These are phyloP conservation scores for Lactarius sp. DNA, from an alignment of 768 basidiomycete genomes.

Conservation along the genomic window DNA sequence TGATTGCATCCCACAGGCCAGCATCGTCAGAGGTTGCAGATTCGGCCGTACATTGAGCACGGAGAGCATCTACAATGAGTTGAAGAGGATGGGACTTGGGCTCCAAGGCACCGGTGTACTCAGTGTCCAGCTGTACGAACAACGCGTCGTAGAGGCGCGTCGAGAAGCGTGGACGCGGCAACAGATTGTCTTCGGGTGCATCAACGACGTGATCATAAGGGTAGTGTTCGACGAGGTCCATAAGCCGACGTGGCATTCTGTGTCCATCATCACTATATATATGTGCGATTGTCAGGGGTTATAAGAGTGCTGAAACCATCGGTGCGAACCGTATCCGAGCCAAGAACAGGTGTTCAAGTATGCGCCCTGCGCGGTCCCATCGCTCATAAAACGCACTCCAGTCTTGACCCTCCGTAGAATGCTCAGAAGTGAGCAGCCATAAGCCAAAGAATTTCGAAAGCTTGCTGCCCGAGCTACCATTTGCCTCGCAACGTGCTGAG, in stretches of 20 bases:
- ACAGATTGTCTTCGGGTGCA: slow-evolving; percentile 39
- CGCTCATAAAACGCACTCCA: slow-evolving; percentile 63
- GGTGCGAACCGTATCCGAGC: slow-evolving; percentile 57
- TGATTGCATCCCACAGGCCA: slow-evolving; percentile 53
- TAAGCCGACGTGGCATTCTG: slow-evolving; percentile 63
- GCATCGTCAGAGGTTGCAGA: slow-evolving; percentile 35
- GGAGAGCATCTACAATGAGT: slow-evolving; percentile 61
- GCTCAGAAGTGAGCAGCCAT: slow-evolving; percentile 57
- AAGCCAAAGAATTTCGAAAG: slow-evolving; percentile 67
- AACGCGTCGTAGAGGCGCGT: slow-evolving; percentile 61
- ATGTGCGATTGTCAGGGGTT: neutral
- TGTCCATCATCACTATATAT: slow-evolving; percentile 57
- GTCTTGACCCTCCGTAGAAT: slow-evolving; percentile 47
- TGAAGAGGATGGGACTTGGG: slow-evolving; percentile 50
- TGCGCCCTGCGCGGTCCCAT: slow-evolving; percentile 70
- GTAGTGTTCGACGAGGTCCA: slow-evolving; percentile 65
- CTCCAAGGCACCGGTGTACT: slow-evolving; percentile 34
- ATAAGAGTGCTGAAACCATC: neutral
- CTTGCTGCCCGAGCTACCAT: slow-evolving; percentile 74
- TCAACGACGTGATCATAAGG: slow-evolving; percentile 46
- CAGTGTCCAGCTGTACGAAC: slow-evolving; percentile 59
- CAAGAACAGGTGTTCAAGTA: slow-evolving; percentile 74
- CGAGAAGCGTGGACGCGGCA: slow-evolving; percentile 62
- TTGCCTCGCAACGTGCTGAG: slow-evolving; percentile 66
- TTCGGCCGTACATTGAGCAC: slow-evolving; percentile 32